Evolutionary conservation across 2,329 filamentous ascomycete genomes (phyloP), one percentile per base, ranked within the genome.

Genomic region (Aspergillus oerlinghausenensis): DNA sequence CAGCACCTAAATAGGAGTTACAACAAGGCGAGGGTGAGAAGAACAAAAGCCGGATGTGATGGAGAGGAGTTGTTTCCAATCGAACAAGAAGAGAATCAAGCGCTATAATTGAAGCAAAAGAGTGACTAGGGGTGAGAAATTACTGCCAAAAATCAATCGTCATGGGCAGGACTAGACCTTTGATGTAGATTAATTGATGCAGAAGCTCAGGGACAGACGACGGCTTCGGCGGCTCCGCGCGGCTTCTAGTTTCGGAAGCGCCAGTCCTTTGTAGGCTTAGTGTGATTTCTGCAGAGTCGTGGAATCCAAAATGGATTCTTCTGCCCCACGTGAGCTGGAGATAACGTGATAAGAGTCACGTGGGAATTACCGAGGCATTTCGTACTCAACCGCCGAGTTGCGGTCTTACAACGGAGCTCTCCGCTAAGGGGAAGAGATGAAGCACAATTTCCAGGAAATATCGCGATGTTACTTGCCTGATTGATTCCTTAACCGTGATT

Each of bases 41-140:
- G 40, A 40, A 35, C 49, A 52, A 28, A 52, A 28, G 48, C 50
- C 55, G 14, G 56, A 23, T 23, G 43, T 54, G 47, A 57, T 25
- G 52, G 49, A 54, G 57, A 51, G 56, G 48, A 56, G 55, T 53
- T 49, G 19, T 32, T 54, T 55, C 55, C 54, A 58, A 55, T 55
- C 47, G 43, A 54, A 55, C 56, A 43, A 50, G 38, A 49, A 42
- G 50, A 58, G 25, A 32, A 60, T 43, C 10, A 50, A 50, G 56
- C 47, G 21, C 51, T 32, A 49, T 32, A 48, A 49, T 50, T n/a
- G 49, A 56, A 50, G 28, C 49, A 65, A 72, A 72, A 51, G 69
- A 75, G 63, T 59, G 71, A 74, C 70, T 71, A 65, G 58, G 63
- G 68, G 70, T 70, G 68, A 72, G 66, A 58, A 57, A 55, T 51